phyloP scores from a whole-genome alignment of 371 early-diverging fungal genomes.

The Rhizopus delemar region DNA sequence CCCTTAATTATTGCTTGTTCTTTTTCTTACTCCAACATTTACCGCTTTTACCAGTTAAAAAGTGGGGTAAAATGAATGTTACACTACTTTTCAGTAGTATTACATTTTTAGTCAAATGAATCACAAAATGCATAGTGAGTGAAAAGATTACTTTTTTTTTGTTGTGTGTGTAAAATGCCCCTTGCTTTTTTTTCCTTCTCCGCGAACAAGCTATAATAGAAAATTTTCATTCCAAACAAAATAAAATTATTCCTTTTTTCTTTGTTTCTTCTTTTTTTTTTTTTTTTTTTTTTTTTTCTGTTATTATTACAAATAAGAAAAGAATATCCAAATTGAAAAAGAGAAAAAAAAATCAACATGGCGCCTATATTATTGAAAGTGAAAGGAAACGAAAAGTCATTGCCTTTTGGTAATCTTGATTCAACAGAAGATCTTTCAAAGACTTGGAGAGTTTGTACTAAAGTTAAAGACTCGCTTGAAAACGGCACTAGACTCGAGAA shows the following conservation, averaged over 20 bases:
- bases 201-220: conserved; percentile 9
- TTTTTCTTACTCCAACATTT: too few species aligned
- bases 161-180: conserved; percentile 2
- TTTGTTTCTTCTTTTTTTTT: background rate
- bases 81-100: too few species aligned
- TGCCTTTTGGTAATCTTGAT: conserved; percentile 66
- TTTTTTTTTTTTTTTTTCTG: conserved; percentile 6
- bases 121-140: too few species aligned
- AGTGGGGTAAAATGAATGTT: too few species aligned
- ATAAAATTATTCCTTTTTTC: conserved; percentile 14
- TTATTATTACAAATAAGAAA: background rate
- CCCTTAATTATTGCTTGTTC: too few species aligned
- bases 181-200: conserved; percentile 21
- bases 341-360: conserved; percentile 40
- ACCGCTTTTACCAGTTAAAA: too few species aligned
- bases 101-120: too few species aligned
- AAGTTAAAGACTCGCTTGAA: conserved; percentile 85
- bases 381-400: conserved; percentile 65
- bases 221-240: conserved; percentile 5
- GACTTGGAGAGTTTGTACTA: conserved; percentile 83
- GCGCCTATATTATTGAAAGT: conserved; percentile 74
- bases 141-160: too few species aligned
- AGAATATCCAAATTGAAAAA: background rate
- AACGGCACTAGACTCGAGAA: conserved; percentile 86
- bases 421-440: conserved; percentile 71